phyloP scores from a whole-genome alignment of 148 eudicot species.

The Hydrangea macrophylla region DNA sequence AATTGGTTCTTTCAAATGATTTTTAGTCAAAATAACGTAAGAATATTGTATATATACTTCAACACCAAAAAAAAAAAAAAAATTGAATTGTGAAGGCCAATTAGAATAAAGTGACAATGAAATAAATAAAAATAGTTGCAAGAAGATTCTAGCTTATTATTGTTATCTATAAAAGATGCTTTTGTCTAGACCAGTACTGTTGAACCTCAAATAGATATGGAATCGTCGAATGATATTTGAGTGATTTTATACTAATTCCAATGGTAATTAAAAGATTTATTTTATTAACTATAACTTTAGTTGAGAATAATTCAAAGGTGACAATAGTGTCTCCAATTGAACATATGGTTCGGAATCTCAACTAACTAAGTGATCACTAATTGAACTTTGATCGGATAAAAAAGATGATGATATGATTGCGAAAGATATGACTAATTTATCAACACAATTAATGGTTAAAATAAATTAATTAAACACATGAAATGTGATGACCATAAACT shows the following conservation, averaged over 20 bases:
- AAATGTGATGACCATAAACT: constrained; percentile 5
- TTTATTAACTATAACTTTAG: not conserved
- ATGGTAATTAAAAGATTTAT: not conserved
- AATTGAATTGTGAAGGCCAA: not conserved
- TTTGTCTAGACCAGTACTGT: not conserved
- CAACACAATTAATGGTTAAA: no score
- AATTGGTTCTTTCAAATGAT: not conserved
- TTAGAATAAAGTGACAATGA: constrained; percentile 9
- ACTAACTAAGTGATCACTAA: no score
- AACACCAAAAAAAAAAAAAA: not conserved
- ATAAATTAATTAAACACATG: constrained; percentile 12
- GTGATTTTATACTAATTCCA: not conserved
- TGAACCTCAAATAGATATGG: constrained; percentile 3
- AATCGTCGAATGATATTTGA: not conserved
- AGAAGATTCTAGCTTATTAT: constrained; percentile 2
- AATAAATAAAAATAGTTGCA: not conserved
- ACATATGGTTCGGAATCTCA: not conserved
- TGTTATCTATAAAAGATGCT: not conserved
- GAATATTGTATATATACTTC: not conserved
- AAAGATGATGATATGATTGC: constrained; percentile 8
- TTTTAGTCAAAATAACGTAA: constrained; percentile 6
- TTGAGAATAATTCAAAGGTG: not conserved
- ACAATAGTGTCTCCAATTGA: not conserved
- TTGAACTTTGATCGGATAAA: not conserved
- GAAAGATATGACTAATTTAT: not conserved